These are phyloP conservation scores for Pythium folliculosum DNA, from an alignment of 352 stramenopile genomes.

Conservation along the genomic window DNA sequence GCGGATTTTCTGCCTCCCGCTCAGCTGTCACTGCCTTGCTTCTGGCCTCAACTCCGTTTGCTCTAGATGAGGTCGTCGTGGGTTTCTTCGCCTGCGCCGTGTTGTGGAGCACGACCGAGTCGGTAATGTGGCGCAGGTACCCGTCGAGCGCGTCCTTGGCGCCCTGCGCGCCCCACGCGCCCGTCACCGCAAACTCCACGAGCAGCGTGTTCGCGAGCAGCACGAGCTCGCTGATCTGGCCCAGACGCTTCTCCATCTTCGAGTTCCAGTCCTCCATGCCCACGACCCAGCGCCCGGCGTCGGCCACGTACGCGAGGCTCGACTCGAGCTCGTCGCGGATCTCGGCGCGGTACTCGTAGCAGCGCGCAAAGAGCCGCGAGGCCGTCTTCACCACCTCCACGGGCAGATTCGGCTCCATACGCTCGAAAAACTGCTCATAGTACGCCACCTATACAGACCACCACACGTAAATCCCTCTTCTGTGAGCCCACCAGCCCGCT, in stretches of 20 bases:
- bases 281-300: conserved; percentile 71
- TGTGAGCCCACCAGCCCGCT: background rate
- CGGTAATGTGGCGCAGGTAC: conserved; percentile 64
- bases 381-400: conserved; percentile 60
- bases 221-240: conserved; percentile 83
- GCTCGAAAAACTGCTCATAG: conserved; percentile 83
- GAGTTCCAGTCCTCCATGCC: conserved; percentile 86
- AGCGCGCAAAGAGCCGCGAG: conserved; percentile 60
- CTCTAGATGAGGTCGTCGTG: background rate
- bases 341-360: conserved; percentile 83
- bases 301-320: conserved; percentile 38
- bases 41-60: background rate
- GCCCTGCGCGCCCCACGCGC: conserved; percentile 51
- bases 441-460: conserved; percentile 66
- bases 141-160: conserved; percentile 61
- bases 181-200: conserved; percentile 71
- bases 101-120: conserved; percentile 69
- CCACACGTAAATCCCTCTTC: too few relatives aligned
- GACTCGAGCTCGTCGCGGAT: conserved; percentile 81
- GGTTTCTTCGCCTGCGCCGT: conserved; percentile 2
- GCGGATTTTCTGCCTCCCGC: background rate
- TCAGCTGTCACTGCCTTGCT: background rate
- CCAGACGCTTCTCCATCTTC: conserved; percentile 84
- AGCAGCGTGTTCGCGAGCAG: conserved; percentile 73
- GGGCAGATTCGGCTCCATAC: conserved; percentile 61